These are phyloP conservation scores for Cyberlindnera mrakii DNA, from an alignment of 805 yeast genomes.

Conservation along the genomic window DNA sequence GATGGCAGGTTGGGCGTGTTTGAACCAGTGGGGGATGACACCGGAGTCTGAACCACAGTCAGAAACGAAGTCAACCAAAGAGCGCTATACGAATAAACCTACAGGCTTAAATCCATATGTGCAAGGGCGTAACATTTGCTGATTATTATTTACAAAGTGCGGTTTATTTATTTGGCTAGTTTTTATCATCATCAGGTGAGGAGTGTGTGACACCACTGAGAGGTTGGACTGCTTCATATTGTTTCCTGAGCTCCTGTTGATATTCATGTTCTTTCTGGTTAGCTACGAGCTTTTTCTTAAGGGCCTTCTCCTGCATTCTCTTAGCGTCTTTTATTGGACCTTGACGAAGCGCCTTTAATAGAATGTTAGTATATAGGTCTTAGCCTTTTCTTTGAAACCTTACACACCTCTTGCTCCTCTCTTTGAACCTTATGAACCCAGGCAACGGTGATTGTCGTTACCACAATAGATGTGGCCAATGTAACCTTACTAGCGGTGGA, in stretches of 20 bases:
- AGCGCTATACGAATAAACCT: too few relatives aligned
- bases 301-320: conserved; percentile 31
- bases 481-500: conserved; percentile 78
- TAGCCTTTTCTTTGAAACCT: background rate
- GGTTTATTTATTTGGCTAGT: background rate
- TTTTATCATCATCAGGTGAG: conserved; percentile 29
- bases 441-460: conserved; percentile 53
- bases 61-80: too few relatives aligned
- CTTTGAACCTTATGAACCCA: conserved; percentile 70
- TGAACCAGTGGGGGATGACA: too few relatives aligned
- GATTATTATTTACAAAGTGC: too few relatives aligned
- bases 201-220: conserved; percentile 45
- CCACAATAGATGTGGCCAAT: conserved; percentile 48
- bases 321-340: conserved; percentile 85
- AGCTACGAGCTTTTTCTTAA: conserved; percentile 25
- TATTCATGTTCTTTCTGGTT: conserved; percentile 62
- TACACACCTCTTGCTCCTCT: conserved; percentile 54
- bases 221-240: conserved; percentile 58
- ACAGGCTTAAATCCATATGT: too few relatives aligned
- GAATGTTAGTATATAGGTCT: conserved; percentile 6
- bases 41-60: too few relatives aligned
- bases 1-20: too few relatives aligned
- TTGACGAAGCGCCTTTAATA: conserved; percentile 52
- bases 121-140: too few relatives aligned
- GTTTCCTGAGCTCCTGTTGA: conserved; percentile 53